Conservation (phyloP, 768 basidiomycete genomes). For the Phaeotremella fagi region DNA sequence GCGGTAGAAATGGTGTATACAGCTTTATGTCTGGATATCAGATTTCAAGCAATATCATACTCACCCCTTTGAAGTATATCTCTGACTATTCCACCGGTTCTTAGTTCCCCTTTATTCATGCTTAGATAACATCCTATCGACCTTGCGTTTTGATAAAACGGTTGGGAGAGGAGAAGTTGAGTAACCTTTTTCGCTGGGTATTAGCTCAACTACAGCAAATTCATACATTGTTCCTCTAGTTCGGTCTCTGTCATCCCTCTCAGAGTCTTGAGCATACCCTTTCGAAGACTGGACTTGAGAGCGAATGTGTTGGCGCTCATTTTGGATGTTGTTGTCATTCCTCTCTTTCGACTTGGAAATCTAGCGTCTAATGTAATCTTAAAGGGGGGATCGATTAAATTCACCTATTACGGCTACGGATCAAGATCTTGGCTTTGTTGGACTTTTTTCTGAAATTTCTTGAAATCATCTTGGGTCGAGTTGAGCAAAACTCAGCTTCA, state of each 20-base stretch:
- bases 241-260: slow-evolving; percentile 22
- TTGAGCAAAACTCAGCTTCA: no score
- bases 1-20: slow-evolving; percentile 35
- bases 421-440: no score
- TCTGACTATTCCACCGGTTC: slow-evolving; percentile 30
- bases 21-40: slow-evolving; percentile 17
- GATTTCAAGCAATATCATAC: not conserved
- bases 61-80: slow-evolving; percentile 25
- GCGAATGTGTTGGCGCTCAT: slow-evolving; percentile 14
- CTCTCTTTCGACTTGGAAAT: not conserved
- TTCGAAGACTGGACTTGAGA: slow-evolving; percentile 26
- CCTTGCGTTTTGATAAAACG: slow-evolving; percentile 27
- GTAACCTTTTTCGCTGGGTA: slow-evolving; percentile 14
- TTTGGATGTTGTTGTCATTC: no score
- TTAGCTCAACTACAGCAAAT: no score
- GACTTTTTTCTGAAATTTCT: no score
- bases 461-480: no score
- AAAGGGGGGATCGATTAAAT: slow-evolving; percentile 1
- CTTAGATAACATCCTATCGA: slow-evolving; percentile 38
- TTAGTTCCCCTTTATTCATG: slow-evolving; percentile 36
- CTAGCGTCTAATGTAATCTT: slow-evolving; percentile 4
- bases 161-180: slow-evolving; percentile 9
- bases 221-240: slow-evolving; percentile 35
- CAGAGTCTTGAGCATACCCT: slow-evolving; percentile 30
- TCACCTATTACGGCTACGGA: no score